Evolutionary conservation across 2,329 filamentous ascomycete species (phyloP), one percentile per base, ranked within the genome.

Genomic region (Colletotrichum eleusines): DNA sequence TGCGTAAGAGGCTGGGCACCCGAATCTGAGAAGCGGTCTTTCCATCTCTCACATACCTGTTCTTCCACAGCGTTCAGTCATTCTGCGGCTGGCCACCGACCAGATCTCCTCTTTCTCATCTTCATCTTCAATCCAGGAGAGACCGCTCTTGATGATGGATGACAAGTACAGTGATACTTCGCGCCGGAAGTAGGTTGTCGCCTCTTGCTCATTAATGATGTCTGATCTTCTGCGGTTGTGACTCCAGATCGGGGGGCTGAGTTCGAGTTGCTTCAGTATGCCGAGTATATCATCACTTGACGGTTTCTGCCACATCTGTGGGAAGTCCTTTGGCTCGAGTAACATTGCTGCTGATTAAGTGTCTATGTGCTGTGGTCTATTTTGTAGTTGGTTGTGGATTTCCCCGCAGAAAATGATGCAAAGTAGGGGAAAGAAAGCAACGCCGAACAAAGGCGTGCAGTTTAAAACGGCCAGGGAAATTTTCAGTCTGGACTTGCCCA

Each of bases 1-100:
- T 42, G 58, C 44, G 33, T 62, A 12, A 62, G 59, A 62, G 31
- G 33, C 33, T 51, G 44, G 35, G 51, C 31, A 31, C 11, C 11
- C 53, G 54, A 35, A 7, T 65, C 18, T 18, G 23, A 18, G 31
- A 59, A 5, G 12, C 18, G 28, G 38, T 26, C 31, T 26, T 42
- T 26, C 9, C 28, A 18, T 9, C n/a, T 46, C n/a, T 44, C 16
- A 76, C 81, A 69, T 83, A 89, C 88, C 89, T 68, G 87, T 88
- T 63, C 96, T 88, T 1, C 96, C 96, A 72, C 94, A 97, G 20
- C 95, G 88, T 80, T 98, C 95, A 53, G 93, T 91, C 72, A 98
- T 87, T 58, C 95, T 87, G 71, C 88, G 87, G 75, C 94, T 94
- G 1, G 95, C 94, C 74, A 91, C 85, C 55, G 92, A 90, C 93